Evolutionary conservation across 2,329 filamentous ascomycete genomes (phyloP).

Genomic region (Monosporascus ibericus): DNA sequence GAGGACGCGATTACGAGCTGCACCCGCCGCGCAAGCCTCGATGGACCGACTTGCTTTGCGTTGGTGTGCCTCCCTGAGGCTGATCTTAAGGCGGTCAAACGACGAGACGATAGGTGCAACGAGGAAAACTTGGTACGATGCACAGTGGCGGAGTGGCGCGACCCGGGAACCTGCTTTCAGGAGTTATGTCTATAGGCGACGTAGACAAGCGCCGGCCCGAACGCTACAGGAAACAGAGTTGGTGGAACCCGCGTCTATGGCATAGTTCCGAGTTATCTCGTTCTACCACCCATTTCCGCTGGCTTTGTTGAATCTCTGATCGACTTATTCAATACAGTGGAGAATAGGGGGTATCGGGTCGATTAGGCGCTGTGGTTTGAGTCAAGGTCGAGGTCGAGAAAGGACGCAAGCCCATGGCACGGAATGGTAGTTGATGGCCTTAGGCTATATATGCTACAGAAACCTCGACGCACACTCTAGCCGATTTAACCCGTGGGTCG

Average conservation of each 20-base stretch:
- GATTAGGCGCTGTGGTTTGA: too few relatives aligned
- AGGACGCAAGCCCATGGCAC: too few relatives aligned
- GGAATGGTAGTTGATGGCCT: too few relatives aligned
- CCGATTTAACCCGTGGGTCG: too few relatives aligned
- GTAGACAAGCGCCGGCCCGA: neutral
- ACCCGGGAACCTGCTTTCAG: neutral
- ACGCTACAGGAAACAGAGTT: too few relatives aligned
- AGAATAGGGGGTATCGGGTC: too few relatives aligned
- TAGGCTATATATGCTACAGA: too few relatives aligned
- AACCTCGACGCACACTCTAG: too few relatives aligned
- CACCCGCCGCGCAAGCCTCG: neutral
- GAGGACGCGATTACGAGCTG: neutral
- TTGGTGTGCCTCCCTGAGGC: neutral
- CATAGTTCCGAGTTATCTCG: neutral
- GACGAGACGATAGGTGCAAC: neutral
- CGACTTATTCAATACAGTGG: too few relatives aligned
- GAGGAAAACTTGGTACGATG: neutral
- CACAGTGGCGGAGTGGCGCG: neutral
- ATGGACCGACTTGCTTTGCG: neutral
- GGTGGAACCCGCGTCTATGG: neutral
- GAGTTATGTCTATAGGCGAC: neutral
- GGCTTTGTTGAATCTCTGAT: too few relatives aligned
- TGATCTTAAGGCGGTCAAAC: neutral
- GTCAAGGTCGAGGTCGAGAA: too few relatives aligned
- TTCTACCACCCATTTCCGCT: neutral